Evolutionary conservation across 2,329 filamentous ascomycete species (phyloP).

Genomic region (Cordyceps javanica): DNA sequence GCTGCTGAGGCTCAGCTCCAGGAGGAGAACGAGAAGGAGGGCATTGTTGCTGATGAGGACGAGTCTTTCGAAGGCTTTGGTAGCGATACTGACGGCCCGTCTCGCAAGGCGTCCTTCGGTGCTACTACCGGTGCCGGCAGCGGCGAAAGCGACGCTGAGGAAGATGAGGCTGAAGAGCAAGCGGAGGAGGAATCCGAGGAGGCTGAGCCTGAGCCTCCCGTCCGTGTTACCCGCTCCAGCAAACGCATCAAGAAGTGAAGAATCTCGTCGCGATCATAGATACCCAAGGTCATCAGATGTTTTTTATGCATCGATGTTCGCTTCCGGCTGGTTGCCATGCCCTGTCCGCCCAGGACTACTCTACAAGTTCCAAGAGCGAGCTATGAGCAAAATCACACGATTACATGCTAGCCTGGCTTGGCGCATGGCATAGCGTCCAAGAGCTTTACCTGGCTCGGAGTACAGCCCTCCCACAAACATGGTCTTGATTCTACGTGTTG

Average conservation of each 20-base stretch:
- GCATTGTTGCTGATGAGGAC: slow-evolving; percentile 27
- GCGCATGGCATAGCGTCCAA: slow-evolving; percentile 1
- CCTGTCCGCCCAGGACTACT: neutral
- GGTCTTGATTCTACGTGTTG: neutral
- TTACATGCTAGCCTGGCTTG: neutral
- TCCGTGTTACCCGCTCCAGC: slow-evolving; percentile 13
- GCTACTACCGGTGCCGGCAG: slow-evolving; percentile 26
- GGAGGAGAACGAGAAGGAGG: slow-evolving; percentile 43
- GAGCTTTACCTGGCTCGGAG: slow-evolving; percentile 8
- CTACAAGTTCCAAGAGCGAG: neutral
- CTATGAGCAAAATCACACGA: neutral
- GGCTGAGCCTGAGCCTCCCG: slow-evolving; percentile 1
- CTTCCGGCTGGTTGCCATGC: slow-evolving; percentile 6
- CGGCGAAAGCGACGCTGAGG: slow-evolving; percentile 35
- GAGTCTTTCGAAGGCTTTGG: slow-evolving; percentile 34
- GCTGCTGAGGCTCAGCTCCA: slow-evolving; percentile 27
- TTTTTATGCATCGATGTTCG: neutral
- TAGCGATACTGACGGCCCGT: slow-evolving; percentile 27
- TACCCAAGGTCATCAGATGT: neutral
- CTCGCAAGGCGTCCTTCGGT: slow-evolving; percentile 26
- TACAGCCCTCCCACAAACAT: slow-evolving; percentile 8
- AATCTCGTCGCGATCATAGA: neutral
- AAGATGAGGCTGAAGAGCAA: slow-evolving; percentile 27
- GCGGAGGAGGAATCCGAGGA: slow-evolving; percentile 19
- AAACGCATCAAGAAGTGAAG: slow-evolving; percentile 15